Conservation (phyloP, 169 alveolate genomes). For the Eimeria tenella region DNA sequence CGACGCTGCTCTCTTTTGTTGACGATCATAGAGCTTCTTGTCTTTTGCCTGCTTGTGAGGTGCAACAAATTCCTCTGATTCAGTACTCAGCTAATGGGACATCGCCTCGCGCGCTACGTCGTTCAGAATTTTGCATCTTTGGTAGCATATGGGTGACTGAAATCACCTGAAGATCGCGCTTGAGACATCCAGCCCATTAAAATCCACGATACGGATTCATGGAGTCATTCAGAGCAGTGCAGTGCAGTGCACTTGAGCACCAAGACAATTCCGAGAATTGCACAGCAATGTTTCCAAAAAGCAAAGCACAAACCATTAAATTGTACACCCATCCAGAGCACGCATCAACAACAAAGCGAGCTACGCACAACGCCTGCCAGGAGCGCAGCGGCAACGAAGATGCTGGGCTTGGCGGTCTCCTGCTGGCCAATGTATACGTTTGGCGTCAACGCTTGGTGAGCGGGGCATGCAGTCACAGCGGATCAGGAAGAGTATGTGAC, state of each 20-base stretch:
- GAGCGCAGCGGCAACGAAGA: too few species aligned
- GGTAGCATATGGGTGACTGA: not conserved
- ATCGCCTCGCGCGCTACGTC: not conserved
- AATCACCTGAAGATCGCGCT: too few species aligned
- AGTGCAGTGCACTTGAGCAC: slow-evolving; percentile 15
- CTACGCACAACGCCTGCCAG: too few species aligned
- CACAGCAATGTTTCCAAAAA: not conserved
- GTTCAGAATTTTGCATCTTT: not conserved
- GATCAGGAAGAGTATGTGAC: not conserved
- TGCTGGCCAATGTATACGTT: too few species aligned
- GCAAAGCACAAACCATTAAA: slow-evolving; percentile 13
- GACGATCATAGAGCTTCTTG: slow-evolving; percentile 43
- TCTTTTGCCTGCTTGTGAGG: slow-evolving; percentile 27
- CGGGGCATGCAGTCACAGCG: too few species aligned
- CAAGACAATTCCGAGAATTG: slow-evolving; percentile 5
- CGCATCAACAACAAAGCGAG: too few species aligned
- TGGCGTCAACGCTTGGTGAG: too few species aligned
- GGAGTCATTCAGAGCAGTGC: not conserved
- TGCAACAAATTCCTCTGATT: not conserved
- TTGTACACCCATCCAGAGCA: slow-evolving; percentile 9
- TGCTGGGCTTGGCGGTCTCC: too few species aligned
- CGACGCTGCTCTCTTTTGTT: slow-evolving; percentile 12
- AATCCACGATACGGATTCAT: not conserved
- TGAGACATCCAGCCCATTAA: not conserved
- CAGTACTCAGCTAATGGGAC: not conserved